Base-by-base conservation (phyloP, 2,329 filamentous ascomycete genomes). In the Claviceps sp. region DNA sequence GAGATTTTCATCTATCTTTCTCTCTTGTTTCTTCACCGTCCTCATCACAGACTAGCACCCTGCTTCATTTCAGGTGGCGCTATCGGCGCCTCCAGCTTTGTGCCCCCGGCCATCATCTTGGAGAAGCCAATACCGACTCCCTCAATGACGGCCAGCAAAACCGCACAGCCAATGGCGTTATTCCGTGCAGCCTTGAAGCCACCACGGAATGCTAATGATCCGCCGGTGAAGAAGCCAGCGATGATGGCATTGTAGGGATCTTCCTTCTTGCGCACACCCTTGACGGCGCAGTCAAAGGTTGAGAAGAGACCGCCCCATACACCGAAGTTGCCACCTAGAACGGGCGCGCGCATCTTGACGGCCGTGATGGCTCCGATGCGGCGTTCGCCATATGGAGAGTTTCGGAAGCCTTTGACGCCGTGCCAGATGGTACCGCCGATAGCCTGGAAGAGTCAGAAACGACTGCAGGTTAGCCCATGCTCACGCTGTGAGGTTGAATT, bases 201-300 rank as follows among this genome's bases (percentile, higher is more conserved):
- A 62, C 93, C 93, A 71, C 93, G 82, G 56, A 97, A 83, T 49
- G 93, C 93, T 37, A 98, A 78, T 34, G 91, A 82, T 60, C 93
- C 93, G 63, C 89, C 90, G 4, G 93, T 97, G 70, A 96, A 91
- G 77, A 96, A 96, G 50, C 93, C 93, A 43, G 91, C 93, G 61
- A 91, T 94, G 67, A 98, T 97, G 63, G 90, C 89, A 72, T 97
- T 97, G 75, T 89, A 97, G 14, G 93, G 89, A 67, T 97, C 93
- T 70, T 98, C 93, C 83, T 96, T 97, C 77, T 93, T 88, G 58
- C 89, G 77, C 52, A 91, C 74, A 53, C 91, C 91, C 77, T 97
- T 98, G 56, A 96, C 86, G 22, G 90, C 86, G 74, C 93, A 98
- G 73, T 98, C 93, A 64, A 91, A 97, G 55, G 88, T 94, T 61